A percentile compares a stretch with the other conserved stretches of the same genome.
Evolutionary conservation across 2,329 filamentous ascomycete genomes (phyloP).

Genomic region (Phaeosphaeria sp.): DNA sequence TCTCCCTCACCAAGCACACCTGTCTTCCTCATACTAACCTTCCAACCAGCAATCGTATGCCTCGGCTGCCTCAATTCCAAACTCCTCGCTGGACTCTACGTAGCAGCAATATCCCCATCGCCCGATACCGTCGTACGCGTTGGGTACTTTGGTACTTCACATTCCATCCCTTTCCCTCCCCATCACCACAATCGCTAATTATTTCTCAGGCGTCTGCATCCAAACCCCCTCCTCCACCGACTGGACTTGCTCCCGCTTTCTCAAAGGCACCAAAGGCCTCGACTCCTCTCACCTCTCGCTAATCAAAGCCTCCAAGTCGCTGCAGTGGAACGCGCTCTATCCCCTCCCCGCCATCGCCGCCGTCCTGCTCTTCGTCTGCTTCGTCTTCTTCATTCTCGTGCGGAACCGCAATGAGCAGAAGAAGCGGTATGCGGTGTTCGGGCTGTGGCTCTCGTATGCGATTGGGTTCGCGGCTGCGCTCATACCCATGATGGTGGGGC

Average conservation of each 20-base stretch:
- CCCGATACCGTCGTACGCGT: not conserved
- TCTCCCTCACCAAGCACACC: not conserved
- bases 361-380: not conserved
- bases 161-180: too few relatives aligned
- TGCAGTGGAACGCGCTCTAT: not conserved
- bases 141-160: slow-evolving; percentile 3
- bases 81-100: not conserved
- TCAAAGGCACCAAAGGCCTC: not conserved
- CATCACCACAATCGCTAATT: not conserved
- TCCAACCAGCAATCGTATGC: not conserved
- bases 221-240: not conserved
- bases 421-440: not conserved
- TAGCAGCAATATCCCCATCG: not conserved
- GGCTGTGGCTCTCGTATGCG: not conserved
- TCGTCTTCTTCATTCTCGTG: not conserved
- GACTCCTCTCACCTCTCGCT: not conserved
- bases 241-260: slow-evolving; percentile 1
- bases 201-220: slow-evolving; percentile 1
- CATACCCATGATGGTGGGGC: not conserved
- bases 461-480: slow-evolving; percentile 1
- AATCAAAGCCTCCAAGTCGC: not conserved
- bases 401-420: not conserved
- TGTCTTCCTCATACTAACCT: not conserved
- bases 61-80: not conserved
- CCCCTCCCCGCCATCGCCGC: not conserved